Base-by-base conservation (phyloP, 345 rosid genomes). In the Carallia pectinifolia region DNA sequence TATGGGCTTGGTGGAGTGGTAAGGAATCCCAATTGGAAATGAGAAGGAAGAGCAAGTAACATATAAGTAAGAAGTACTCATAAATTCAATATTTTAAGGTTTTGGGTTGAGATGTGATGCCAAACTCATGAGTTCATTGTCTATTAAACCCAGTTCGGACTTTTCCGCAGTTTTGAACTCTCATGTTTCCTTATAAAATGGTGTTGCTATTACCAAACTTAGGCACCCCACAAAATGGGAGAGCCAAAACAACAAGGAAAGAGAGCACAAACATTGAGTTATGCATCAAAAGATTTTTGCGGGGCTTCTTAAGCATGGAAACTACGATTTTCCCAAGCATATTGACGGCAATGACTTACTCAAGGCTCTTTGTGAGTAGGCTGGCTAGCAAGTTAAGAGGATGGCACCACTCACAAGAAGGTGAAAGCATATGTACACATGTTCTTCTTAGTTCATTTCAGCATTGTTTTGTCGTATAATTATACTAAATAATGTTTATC, bases 331-430 rank as follows among this genome's bases (percentile, higher is more conserved):
- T 54, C 84, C 81, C 1, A 76, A 68, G 34, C 80, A 78, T 64
- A 70, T 80, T 6, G 80, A 81, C 54, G 66, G 40, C 53, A 85
- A 83, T 66, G 87, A 83, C 73, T n/a, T 80, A 17, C 64, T 85
- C 61, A 85, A 52, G 67, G 85, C 84, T 61, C 79, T 81, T 36
- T 81, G 84, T 44, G 62, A 72, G 23, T 88, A 84, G 68, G 85
- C 84, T 19, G 86, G 88, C 12, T 82, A 88, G 90, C 83, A 71
- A 50, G 88, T 82, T 27, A 81, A 31, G 74, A 79, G 7, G 88
- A 86, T 58, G 90, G 90, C 37, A 79, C 86, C 67, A 66, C 76
- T 64, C 75, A 34, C 53, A 75, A 71, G 61, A 80, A 80, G 80
- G 86, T 80, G 7, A 61, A 23, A 9, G 19, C 8, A 4, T 5